phyloP scores from a whole-genome alignment of 2,329 filamentous ascomycete species.

The Penicillium janthinellum region DNA sequence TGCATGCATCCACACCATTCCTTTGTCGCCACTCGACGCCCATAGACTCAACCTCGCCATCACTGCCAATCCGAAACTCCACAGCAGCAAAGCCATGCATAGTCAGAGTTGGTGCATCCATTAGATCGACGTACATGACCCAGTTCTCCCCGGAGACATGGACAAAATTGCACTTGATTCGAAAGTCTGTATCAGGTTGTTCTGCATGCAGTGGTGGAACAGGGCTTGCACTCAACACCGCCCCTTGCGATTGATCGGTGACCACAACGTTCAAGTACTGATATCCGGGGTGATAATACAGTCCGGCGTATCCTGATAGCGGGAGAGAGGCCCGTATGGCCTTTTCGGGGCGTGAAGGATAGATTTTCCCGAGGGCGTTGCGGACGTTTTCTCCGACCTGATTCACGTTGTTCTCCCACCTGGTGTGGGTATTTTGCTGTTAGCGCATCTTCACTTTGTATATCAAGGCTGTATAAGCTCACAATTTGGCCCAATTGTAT shows the following conservation, averaged over 20 bases:
- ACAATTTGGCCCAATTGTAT: not conserved
- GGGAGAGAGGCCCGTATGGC: not conserved
- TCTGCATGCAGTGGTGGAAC: not conserved
- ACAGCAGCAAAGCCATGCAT: not conserved
- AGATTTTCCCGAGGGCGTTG: not conserved
- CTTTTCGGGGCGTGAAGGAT: not conserved
- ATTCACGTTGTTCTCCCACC: not conserved
- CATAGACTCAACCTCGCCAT: not conserved
- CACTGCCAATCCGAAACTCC: not conserved
- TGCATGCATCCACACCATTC: not conserved
- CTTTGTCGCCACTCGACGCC: not conserved
- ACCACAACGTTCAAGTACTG: not conserved
- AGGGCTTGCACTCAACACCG: not conserved
- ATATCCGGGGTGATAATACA: conserved; percentile 1
- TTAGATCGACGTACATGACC: not conserved
- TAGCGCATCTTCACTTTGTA: not conserved
- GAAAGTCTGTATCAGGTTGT: not conserved
- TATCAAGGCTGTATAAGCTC: not conserved
- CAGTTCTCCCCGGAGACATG: not conserved
- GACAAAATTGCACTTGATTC: not conserved
- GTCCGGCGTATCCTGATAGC: not conserved
- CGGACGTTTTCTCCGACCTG: not conserved
- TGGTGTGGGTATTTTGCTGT: not conserved
- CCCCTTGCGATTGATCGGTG: not conserved
- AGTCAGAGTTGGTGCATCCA: not conserved